Base-by-base conservation (phyloP, 140 eudicot genomes). In the Cichorium intybus region DNA sequence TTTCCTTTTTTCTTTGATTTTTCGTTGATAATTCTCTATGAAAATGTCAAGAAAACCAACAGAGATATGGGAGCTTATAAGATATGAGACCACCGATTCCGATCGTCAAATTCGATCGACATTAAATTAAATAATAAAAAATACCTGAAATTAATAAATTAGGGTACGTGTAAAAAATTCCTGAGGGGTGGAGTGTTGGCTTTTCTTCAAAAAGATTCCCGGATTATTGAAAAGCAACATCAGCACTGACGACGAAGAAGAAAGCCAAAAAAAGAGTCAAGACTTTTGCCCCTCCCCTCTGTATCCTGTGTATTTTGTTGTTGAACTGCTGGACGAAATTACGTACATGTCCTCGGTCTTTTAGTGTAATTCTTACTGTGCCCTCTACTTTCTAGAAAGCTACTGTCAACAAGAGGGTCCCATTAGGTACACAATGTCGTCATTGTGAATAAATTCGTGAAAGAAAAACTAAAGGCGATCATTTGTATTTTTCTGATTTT, bases 191-290 rank as follows among this genome's bases (percentile, higher is more conserved):
- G 72, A 37, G 53, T 70, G 53, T 23, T 48, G 47, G 75, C 60
- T 70, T 51, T 51, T 68, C 53, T 12, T 35, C 21, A 11, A 20
- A 21, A 27, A 53, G 51, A 62, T 62, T 41, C 71, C 64, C 33
- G 27, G 62, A 18, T 56, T 27, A 53, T 23, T 41, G 64, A 15
- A n/a, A n/a, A 62, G 71, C 53, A 56, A 69, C 58, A 50, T 68
- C 73, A 68, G 31, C 65, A 56, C 56, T 56, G n/a, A 47, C 22
- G 56, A 55, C 34, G 69, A 61, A 61, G 46, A 71, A 50, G 46
- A 71, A 57, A 31, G 46, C 63, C 43, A 56, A 56, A 55, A 28
- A 16, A 4, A 5, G 18, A 3, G 49, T 43, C 18, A 43, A 43
- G n/a, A 4, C 7, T 39, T 14, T 43, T 43, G 49, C 49, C 49